Percentiles rank a stretch among this genome's conserved stretches.
phyloP scores from a whole-genome alignment of 768 basidiomycete genomes.

The Phylloporus scabripes region DNA sequence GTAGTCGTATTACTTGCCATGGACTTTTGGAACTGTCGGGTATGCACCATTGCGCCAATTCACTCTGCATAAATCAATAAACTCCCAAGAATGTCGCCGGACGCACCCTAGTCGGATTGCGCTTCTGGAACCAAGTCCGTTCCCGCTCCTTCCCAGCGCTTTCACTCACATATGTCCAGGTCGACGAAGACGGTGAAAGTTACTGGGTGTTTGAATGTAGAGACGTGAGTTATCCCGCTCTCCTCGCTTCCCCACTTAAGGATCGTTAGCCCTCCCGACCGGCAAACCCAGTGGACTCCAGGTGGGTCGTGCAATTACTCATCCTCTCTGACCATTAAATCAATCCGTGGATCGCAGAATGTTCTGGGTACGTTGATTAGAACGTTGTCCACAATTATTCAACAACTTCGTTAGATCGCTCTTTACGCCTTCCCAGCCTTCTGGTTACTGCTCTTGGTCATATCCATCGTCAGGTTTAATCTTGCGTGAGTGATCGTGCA shows the following conservation, averaged over 20 bases:
- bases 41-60: constrained; percentile 30
- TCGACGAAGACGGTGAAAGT: constrained; percentile 92
- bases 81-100: constrained; percentile 81
- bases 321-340: constrained; percentile 5
- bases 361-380: constrained; percentile 70
- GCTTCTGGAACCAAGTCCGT: constrained; percentile 93
- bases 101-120: constrained; percentile 84
- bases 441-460: constrained; percentile 83
- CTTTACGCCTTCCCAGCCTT: constrained; percentile 85
- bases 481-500: constrained; percentile 57
- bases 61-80: constrained; percentile 1
- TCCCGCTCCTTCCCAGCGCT: neutral
- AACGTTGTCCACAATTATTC: constrained; percentile 6
- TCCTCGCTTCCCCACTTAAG: constrained; percentile 8
- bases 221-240: constrained; percentile 56
- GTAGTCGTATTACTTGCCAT: constrained; percentile 92
- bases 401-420: constrained; percentile 53
- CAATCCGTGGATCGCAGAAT: constrained; percentile 47
- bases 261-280: constrained; percentile 71
- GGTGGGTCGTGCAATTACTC: constrained; percentile 40
- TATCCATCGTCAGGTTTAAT: constrained; percentile 85
- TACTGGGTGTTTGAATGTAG: constrained; percentile 98
- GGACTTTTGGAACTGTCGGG: constrained; percentile 98
- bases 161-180: constrained; percentile 37
- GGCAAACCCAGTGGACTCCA: constrained; percentile 83